Base-by-base conservation (phyloP, 1,284 basidiomycete genomes). In the Cerrena zonata region DNA sequence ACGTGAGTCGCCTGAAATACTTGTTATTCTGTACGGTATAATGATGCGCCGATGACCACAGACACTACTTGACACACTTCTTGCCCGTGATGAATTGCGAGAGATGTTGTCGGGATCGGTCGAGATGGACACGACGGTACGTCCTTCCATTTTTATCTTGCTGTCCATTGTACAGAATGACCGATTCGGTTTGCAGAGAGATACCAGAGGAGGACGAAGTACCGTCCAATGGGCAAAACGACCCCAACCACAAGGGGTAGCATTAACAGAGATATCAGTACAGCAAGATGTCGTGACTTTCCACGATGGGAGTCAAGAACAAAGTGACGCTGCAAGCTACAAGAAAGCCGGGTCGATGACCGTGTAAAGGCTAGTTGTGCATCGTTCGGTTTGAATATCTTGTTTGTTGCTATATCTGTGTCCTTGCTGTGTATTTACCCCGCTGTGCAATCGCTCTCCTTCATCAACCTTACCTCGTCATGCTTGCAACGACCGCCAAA, bases 1-100 rank as follows among this genome's bases (percentile, higher is more conserved):
- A 72, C 49, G 72, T 73, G 38, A 58, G 72, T 64, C 24, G 12
- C 19, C 13, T 47, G 21, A 15, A 2, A 5, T 11, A 10, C 30
- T 7, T 34, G 30, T 22, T 22, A n/a, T 21, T 22, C 15, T 44
- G 34, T 10, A 44, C 24, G 12, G 24, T 3, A n/a, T 12, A 15
- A n/a, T 36, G 47, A 48, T 24, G 5, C 12, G 21, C 2, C 13
- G 13, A 11, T 18, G 2, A 38, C 25, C 18, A 4, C 23, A 58
- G 57, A 58, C 57, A 18, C 45, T 58, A 13, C 51, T 58, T 26
- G 57, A 58, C 37, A 58, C 57, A 2, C 53, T 58, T 22, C 39
- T 58, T 18, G 34, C 53, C 13, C 52, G 57, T 15, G 39, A 42
- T 19, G 54, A 56, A 11, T 48, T 58, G 2, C 42, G 54, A 13